Conservation (phyloP, 495 filamentous ascomycete species). For the Penicillium mononematosum region DNA sequence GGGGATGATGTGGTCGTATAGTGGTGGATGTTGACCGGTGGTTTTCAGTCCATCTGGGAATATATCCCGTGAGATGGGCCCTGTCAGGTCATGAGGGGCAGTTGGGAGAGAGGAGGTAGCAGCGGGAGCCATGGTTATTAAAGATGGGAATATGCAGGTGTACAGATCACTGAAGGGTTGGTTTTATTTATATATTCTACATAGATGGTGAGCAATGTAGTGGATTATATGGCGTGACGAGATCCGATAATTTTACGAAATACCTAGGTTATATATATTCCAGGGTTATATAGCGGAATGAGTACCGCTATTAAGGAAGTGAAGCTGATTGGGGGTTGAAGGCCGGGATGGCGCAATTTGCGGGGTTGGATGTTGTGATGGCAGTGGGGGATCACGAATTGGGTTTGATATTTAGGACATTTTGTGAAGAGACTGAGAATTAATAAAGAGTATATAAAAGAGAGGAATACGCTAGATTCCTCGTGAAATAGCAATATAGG, state of each 20-base stretch:
- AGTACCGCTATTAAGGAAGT: not conserved
- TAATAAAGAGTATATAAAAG: too few species aligned
- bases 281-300: not conserved
- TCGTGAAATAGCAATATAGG: too few species aligned
- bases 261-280: not conserved
- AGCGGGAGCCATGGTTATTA: constrained; percentile 30
- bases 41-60: constrained; percentile 59
- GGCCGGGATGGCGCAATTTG: constrained; percentile 34
- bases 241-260: not conserved
- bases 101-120: constrained; percentile 32
- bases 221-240: constrained; percentile 29
- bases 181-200: constrained; percentile 24
- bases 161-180: not conserved
- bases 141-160: not conserved
- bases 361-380: constrained; percentile 36
- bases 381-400: constrained; percentile 10
- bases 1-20: constrained; percentile 61
- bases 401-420: too few species aligned
- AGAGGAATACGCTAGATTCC: too few species aligned
- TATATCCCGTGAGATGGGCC: constrained; percentile 29
- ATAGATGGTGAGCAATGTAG: constrained; percentile 22
- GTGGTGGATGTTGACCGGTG: constrained; percentile 72
- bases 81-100: constrained; percentile 33
- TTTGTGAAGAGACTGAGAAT: too few species aligned
- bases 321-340: constrained; percentile 20